phyloP scores from a whole-genome alignment of 2,329 filamentous ascomycete species.

The Aspergillus arachidicola region DNA sequence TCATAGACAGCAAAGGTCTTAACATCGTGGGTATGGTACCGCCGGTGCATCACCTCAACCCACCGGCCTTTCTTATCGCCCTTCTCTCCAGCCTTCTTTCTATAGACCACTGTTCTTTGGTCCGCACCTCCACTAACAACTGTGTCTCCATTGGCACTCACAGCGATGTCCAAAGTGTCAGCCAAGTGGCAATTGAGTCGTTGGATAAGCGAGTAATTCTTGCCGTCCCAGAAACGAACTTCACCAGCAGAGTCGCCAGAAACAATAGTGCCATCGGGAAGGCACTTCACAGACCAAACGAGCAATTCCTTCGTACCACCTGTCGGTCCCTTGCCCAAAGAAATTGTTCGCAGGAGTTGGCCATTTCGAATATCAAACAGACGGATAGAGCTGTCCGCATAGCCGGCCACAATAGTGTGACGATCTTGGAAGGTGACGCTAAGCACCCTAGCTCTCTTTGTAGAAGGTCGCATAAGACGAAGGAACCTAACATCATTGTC shows the following conservation, averaged over 20 bases:
- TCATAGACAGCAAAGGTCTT: slow-evolving; percentile 93
- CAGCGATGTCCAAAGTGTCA: slow-evolving; percentile 85
- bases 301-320: slow-evolving; percentile 83
- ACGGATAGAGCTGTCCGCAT: slow-evolving; percentile 94
- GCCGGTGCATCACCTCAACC: slow-evolving; percentile 81
- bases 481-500: slow-evolving; percentile 82
- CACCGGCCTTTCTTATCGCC: slow-evolving; percentile 66
- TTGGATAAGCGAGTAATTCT: slow-evolving; percentile 85
- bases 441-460: slow-evolving; percentile 84
- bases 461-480: slow-evolving; percentile 73
- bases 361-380: slow-evolving; percentile 84
- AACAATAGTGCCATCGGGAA: slow-evolving; percentile 85
- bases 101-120: slow-evolving; percentile 81
- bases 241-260: slow-evolving; percentile 95
- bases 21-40: slow-evolving; percentile 91
- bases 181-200: slow-evolving; percentile 84
- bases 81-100: slow-evolving; percentile 54
- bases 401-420: slow-evolving; percentile 82
- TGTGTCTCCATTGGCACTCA: slow-evolving; percentile 75
- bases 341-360: slow-evolving; percentile 76
- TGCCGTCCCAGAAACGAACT: slow-evolving; percentile 89
- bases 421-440: slow-evolving; percentile 88
- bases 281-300: slow-evolving; percentile 89
- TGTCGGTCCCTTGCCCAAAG: slow-evolving; percentile 74
- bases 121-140: slow-evolving; percentile 94